Base-by-base conservation (phyloP, 163 green algal genomes). In the Coccomyxa subellipsoidea region DNA sequence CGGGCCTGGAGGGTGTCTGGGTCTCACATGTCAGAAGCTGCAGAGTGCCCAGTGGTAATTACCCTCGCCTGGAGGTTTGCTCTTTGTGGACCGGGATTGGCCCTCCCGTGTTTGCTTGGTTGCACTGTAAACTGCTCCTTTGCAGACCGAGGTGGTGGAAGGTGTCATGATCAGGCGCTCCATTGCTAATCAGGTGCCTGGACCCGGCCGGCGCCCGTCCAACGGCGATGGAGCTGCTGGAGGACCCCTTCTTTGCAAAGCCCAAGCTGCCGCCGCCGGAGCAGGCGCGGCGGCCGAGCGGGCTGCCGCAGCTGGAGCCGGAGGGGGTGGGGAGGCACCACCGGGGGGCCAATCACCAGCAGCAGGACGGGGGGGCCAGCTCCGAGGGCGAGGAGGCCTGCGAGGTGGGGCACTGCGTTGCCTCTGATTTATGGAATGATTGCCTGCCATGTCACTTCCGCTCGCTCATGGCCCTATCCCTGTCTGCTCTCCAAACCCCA, bases 201-300 rank as follows among this genome's bases (percentile, higher is more conserved):
- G 87, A 87, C 9, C 85, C 87, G 3, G 38, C 66, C 10, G 90
- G 93, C 38, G 66, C 88, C 54, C 86, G 94, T 31, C 92, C 92
- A 1, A 87, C 84, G 3, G 93, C 92, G 18, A 69, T 79, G 5
- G 78, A 95, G 83, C 90, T 97, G 69, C 85, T 97, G 73, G 87
- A 95, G 38, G 83, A 87, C 59, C 76, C 80, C 36, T 87, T 87
- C 80, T 80, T 87, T 34, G 29, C 39, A 37, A 35, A 37, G 38
- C 76, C 32, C 25, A 59, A 59, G 34, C 72, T 59, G 72, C 72
- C 36, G 29, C 29, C 66, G 66, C 66, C 66, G 66, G 66, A 73
- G 66, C 18, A 34, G 66, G 29, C 0, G 2, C 66, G 66, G 66
- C 66, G 66, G 66, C 66, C 66, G 29, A 73, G 27, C 66, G 66